These are phyloP conservation scores for Ascoidea tarda DNA, from an alignment of 805 yeast species.

Conservation along the genomic window DNA sequence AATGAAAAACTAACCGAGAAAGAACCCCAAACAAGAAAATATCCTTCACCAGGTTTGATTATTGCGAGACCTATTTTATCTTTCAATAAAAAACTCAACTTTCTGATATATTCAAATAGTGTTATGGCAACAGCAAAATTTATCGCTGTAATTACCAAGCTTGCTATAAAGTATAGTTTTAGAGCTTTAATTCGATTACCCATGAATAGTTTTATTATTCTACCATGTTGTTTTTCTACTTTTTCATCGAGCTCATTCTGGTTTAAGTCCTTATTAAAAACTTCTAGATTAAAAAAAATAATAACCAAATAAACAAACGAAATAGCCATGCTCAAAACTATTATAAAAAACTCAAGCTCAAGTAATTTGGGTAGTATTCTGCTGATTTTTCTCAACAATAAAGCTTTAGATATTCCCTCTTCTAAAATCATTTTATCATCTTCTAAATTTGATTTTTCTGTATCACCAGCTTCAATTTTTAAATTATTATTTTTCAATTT, in stretches of 20 bases:
- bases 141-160: neutral
- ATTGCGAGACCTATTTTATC: neutral
- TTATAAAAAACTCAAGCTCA: no score
- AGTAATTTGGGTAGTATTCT: neutral
- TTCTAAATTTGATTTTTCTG: neutral
- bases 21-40: neutral
- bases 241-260: neutral
- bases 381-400: neutral
- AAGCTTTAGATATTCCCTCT: neutral
- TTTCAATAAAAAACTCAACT: neutral
- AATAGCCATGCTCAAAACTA: no score
- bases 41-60: conserved; percentile 3
- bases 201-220: neutral
- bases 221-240: neutral
- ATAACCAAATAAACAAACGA: neutral
- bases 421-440: neutral
- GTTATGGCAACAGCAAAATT: neutral
- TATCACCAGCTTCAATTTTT: neutral
- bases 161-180: neutral
- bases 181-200: neutral
- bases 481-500: neutral
- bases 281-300: neutral
- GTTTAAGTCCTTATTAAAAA: neutral
- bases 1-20: neutral
- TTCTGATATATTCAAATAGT: neutral